Evolutionary conservation across 1,139 yeast genomes (phyloP), one percentile per base, ranked within the genome.

Genomic region (Yamadazyma pseudoaaseri): DNA sequence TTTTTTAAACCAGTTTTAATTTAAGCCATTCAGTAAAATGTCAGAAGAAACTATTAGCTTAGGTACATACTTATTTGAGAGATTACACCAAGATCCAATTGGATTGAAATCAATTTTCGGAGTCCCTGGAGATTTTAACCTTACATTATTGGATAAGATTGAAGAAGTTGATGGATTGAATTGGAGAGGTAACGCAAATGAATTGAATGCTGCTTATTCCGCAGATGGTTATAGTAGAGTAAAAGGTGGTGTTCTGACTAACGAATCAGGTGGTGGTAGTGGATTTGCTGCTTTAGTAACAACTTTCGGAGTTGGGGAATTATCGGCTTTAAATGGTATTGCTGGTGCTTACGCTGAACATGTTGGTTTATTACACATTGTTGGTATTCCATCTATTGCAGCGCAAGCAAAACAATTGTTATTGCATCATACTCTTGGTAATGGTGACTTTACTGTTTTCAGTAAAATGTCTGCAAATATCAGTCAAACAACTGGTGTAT

Each of bases 401-500:
- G 73, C 94, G 16, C 87, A 81, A 56, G 71, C 82, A 43, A 76
- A 81, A 58, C 71, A 65, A 43, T 60, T 66, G 47, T 53, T 66
- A 43, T 56, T 66, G 40, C 73, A 66, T 48, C 90, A 82, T 62
- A 82, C 90, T 34, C 69, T 82, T 52, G 95, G 95, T 52, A 83
- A 86, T 62, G 90, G 92, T 45, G 90, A 83, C 61, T 86, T 83
- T 64, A 79, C 83, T 31, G 92, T 81, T 32, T 86, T 84, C 72
- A 75, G 73, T 61, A 69, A 76, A 56, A 85, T 85, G 86, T 59
- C 67, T 28, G 43, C 55, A 11, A 47, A 53, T 44, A 61, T 65
- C 33, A 49, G 61, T 26, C 56, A 55, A 30, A 58, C 69, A 28
- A 53, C 66, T 6, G 62, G 58, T 5, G 48, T 60, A 26, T 43